Conservation (phyloP, 2,329 filamentous ascomycete genomes). For the Hypoxylon sp. region DNA sequence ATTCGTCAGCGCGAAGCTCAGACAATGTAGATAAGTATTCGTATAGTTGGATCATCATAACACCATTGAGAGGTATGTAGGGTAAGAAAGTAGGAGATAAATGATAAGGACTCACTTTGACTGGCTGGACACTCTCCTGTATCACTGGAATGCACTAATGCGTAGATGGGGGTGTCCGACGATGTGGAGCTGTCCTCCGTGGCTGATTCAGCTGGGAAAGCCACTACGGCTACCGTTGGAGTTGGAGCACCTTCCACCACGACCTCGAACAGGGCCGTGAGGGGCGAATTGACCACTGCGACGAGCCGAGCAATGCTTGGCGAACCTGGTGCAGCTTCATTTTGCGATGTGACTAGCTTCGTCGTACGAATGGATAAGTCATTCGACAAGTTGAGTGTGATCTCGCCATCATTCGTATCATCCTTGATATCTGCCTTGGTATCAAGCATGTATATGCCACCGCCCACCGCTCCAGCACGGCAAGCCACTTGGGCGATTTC, state of each 20-base stretch:
- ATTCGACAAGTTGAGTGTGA: constrained; percentile 69
- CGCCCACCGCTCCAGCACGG: constrained; percentile 90
- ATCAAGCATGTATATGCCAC: constrained; percentile 89
- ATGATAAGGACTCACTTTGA: constrained; percentile 82
- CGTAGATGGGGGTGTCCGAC: constrained; percentile 67
- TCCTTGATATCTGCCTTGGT: constrained; percentile 69
- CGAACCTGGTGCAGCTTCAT: constrained; percentile 49
- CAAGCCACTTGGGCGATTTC: constrained; percentile 94
- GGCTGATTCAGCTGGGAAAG: constrained; percentile 71
- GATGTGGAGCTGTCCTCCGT: constrained; percentile 47
- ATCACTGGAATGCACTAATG: constrained; percentile 85
- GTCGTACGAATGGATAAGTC: constrained; percentile 70
- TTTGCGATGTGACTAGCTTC: constrained; percentile 64
- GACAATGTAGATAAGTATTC: constrained; percentile 99
- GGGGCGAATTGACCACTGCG: constrained; percentile 76
- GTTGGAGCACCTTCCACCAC: constrained; percentile 81
- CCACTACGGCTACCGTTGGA: constrained; percentile 80
- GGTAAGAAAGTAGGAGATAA: too few relatives aligned
- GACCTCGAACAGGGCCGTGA: constrained; percentile 77
- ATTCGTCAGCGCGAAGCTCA: constrained; percentile 91
- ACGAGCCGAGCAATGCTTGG: constrained; percentile 72
- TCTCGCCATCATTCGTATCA: constrained; percentile 45
- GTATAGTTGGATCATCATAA: constrained; percentile 85
- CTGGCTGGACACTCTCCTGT: constrained; percentile 90
- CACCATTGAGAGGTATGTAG: too few relatives aligned